phyloP scores from a whole-genome alignment of 768 basidiomycete genomes.

The Stropharia rugosoannulata region DNA sequence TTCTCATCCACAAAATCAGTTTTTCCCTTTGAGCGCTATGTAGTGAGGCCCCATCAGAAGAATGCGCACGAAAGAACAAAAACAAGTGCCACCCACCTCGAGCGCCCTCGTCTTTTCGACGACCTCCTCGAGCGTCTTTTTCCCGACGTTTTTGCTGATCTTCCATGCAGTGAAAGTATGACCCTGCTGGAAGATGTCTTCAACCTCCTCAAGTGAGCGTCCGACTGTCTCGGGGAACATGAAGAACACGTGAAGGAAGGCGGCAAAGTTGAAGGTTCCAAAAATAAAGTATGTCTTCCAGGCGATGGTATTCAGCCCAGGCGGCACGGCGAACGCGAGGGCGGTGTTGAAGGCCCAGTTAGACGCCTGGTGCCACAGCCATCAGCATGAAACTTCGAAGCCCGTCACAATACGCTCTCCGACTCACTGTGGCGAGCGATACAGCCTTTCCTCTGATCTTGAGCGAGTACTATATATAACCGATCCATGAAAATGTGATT shows the following conservation, averaged over 20 bases:
- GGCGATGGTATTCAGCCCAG: conserved; percentile 62
- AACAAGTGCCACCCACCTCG: conserved; percentile 1
- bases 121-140: conserved; percentile 57
- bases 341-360: conserved; percentile 76
- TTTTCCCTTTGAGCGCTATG: conserved; percentile 9
- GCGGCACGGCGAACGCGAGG: conserved; percentile 75
- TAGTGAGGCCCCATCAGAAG: neutral
- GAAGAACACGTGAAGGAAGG: conserved; percentile 71
- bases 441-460: conserved; percentile 64
- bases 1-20: conserved; percentile 16
- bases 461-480: conserved; percentile 42
- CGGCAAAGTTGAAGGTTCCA: conserved; percentile 73
- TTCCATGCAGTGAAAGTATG: conserved; percentile 74
- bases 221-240: conserved; percentile 80
- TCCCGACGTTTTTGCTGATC: conserved; percentile 58
- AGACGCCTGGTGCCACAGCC: conserved; percentile 17
- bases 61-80: neutral
- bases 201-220: conserved; percentile 75
- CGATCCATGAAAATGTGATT: neutral
- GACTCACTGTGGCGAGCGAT: conserved; percentile 45
- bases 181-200: conserved; percentile 72
- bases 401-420: neutral
- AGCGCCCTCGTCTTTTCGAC: conserved; percentile 26
- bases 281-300: conserved; percentile 81
- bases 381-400: neutral